phyloP scores from a whole-genome alignment of 345 rosid genomes.

The Rhodamnia rubescens region DNA sequence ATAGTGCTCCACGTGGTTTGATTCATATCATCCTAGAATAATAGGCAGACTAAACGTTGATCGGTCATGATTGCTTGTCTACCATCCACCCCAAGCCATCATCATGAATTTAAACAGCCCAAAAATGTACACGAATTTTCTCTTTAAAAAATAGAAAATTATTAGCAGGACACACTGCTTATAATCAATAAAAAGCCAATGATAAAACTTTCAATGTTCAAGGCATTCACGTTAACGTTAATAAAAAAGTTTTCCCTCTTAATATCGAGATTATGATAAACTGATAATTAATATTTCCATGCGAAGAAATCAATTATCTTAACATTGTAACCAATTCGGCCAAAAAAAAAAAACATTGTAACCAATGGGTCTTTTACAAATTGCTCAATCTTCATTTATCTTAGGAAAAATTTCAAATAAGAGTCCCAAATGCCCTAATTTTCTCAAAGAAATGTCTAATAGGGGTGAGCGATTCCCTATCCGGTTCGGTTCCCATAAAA shows the following conservation, averaged over 20 bases:
- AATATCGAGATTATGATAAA: not conserved
- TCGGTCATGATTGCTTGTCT: not conserved
- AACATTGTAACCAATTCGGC: not conserved
- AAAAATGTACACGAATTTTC: not conserved
- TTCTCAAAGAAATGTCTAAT: no score
- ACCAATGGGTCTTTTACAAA: not conserved
- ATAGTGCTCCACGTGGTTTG: not conserved
- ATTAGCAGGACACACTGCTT: not conserved
- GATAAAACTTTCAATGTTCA: not conserved
- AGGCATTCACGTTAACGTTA: not conserved
- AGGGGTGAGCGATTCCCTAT: no score
- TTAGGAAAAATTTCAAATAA: no score
- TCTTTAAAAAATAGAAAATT: not conserved
- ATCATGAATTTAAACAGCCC: not conserved
- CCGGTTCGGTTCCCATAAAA: no score
- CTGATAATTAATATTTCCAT: fast-evolving
- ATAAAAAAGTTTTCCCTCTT: not conserved
- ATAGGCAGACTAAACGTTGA: not conserved
- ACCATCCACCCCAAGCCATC: not conserved
- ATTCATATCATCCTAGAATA: not conserved
- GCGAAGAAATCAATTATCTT: not conserved
- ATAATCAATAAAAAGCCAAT: not conserved
- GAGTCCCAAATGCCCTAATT: no score
- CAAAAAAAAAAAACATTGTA: not conserved
- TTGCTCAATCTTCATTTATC: not conserved